phyloP scores from a whole-genome alignment of 805 yeast genomes.

The Teunomyces panamensis region DNA sequence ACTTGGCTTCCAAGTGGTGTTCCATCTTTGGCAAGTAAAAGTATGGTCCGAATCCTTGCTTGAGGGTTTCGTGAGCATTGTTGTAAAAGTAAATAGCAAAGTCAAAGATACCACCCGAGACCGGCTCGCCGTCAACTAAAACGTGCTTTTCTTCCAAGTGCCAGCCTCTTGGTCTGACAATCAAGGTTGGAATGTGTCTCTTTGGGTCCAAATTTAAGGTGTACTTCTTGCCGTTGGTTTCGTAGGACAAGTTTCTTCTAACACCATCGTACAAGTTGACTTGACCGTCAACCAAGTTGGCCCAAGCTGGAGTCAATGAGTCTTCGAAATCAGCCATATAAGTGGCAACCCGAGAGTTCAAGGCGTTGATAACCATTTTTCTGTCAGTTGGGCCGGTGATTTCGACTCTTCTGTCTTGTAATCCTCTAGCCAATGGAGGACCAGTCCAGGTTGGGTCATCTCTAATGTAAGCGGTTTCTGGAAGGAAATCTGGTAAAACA shows the following conservation, averaged over 20 bases:
- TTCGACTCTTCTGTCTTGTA: constrained; percentile 73
- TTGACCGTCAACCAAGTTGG: constrained; percentile 75
- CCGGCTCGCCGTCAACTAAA: constrained; percentile 69
- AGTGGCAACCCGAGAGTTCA: constrained; percentile 74
- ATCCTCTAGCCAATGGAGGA: constrained; percentile 66
- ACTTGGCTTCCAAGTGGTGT: constrained; percentile 76
- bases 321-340: constrained; percentile 88
- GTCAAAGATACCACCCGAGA: constrained; percentile 74
- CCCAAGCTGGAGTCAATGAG: constrained; percentile 83
- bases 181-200: constrained; percentile 68
- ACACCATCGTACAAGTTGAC: constrained; percentile 75
- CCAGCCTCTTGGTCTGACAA: constrained; percentile 89
- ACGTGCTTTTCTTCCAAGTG: constrained; percentile 76
- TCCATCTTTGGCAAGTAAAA: constrained; percentile 85
- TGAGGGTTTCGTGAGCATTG: constrained; percentile 61
- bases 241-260: constrained; percentile 54
- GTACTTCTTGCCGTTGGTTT: constrained; percentile 44
- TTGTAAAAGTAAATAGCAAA: constrained; percentile 77
- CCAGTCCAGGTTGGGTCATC: constrained; percentile 76
- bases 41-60: constrained; percentile 74
- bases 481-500: constrained; percentile 57
- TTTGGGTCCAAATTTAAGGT: constrained; percentile 44
- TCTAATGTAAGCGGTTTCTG: constrained; percentile 68
- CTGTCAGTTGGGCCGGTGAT: constrained; percentile 86
- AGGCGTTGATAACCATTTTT: constrained; percentile 79